Percentiles rank a stretch among this genome's conserved stretches.
These are phyloP conservation scores for Acanthamoeba sp. DNA, from an alignment of 208 protist genomes.

Conservation along the genomic window DNA sequence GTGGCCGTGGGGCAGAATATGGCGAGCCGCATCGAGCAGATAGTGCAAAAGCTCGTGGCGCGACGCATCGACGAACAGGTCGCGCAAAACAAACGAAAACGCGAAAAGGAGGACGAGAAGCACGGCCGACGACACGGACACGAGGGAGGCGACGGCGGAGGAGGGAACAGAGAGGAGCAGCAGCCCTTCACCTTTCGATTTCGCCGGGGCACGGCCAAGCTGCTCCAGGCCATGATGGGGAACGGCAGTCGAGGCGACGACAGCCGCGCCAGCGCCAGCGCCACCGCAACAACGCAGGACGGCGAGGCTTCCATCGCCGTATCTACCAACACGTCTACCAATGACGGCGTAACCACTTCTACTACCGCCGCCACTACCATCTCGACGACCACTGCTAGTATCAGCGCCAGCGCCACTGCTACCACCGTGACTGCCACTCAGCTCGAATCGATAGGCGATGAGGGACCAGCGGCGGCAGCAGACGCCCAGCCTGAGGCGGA, in stretches of 20 bases:
- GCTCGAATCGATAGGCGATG: neutral
- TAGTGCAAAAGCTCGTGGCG: slow-evolving; percentile 47
- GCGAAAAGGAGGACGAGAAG: neutral
- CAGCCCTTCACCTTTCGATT: neutral
- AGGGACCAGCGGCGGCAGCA: neutral
- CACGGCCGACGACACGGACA: neutral
- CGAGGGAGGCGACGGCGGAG: neutral
- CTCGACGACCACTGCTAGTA: too few species aligned
- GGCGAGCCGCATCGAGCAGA: slow-evolving; percentile 36
- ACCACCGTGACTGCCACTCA: neutral
- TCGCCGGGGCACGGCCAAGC: neutral
- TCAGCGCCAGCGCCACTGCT: neutral
- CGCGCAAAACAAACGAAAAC: neutral
- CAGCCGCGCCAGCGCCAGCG: neutral
- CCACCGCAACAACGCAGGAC: too few species aligned
- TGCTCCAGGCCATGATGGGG: slow-evolving; percentile 37
- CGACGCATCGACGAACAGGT: slow-evolving; percentile 28
- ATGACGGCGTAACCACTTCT: neutral
- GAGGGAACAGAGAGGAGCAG: neutral
- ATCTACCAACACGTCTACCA: neutral
- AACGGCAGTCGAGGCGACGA: neutral
- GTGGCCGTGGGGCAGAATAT: neutral
- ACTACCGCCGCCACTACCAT: neutral
- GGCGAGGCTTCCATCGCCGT: too few species aligned
- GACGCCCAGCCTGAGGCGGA: neutral